Evolutionary conservation across 2,329 filamentous ascomycete species (phyloP).

Genomic region (Xylaria sp.): DNA sequence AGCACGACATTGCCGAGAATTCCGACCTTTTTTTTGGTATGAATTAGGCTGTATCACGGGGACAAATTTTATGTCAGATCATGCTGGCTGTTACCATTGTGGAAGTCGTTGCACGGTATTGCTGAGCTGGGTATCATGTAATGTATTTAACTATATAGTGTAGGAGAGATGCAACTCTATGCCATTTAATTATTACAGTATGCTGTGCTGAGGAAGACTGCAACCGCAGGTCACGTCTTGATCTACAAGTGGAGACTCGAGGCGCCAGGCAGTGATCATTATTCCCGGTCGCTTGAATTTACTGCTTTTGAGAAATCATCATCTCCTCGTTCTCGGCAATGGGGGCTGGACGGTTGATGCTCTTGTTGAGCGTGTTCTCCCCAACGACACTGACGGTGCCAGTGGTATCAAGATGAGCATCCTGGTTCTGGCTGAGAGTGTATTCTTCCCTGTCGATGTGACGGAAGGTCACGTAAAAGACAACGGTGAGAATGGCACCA

Average conservation of each 20-base stretch:
- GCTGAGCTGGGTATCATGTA: slow-evolving; percentile 31
- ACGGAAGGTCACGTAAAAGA: slow-evolving; percentile 60
- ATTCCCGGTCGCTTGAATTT: slow-evolving; percentile 21
- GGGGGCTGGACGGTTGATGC: slow-evolving; percentile 46
- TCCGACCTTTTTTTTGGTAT: background rate
- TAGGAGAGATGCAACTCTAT: slow-evolving; percentile 13
- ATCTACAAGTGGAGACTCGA: slow-evolving; percentile 17
- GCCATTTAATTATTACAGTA: slow-evolving; percentile 29
- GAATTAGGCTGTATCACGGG: background rate
- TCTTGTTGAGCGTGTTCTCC: slow-evolving; percentile 56
- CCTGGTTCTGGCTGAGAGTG: slow-evolving; percentile 52
- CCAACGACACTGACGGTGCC: slow-evolving; percentile 55
- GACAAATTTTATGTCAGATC: background rate
- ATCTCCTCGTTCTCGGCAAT: slow-evolving; percentile 51
- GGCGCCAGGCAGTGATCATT: slow-evolving; percentile 22
- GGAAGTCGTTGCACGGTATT: background rate
- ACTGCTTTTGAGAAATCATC: slow-evolving; percentile 52
- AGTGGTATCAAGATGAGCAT: slow-evolving; percentile 52
- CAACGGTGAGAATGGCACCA: slow-evolving; percentile 56
- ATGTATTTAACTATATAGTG: slow-evolving; percentile 2
- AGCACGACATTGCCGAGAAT: background rate
- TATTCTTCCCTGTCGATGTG: slow-evolving; percentile 61
- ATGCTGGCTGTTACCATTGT: background rate
- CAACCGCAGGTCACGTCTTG: slow-evolving; percentile 6
- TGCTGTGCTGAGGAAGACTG: background rate